A percentile compares a stretch with the other conserved stretches of the same genome.
phyloP scores from a whole-genome alignment of 495 filamentous ascomycete genomes.

The Daldinia caldariorum region DNA sequence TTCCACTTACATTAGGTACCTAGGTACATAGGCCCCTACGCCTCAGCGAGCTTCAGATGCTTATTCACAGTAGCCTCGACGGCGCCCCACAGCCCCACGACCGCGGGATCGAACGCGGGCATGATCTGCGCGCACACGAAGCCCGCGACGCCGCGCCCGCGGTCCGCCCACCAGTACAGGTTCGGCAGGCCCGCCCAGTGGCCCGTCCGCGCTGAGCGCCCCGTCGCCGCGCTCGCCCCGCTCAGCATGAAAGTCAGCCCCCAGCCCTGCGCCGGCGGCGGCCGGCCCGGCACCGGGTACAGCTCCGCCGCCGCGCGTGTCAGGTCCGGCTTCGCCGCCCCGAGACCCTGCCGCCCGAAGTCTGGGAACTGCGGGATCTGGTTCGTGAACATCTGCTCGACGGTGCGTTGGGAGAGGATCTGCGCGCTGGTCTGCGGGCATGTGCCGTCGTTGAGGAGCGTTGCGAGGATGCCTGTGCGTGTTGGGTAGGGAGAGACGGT shows the following conservation, averaged over 20 bases:
- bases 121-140: slow-evolving; percentile 67
- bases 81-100: slow-evolving; percentile 52
- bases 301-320: slow-evolving; percentile 57
- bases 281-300: slow-evolving; percentile 60
- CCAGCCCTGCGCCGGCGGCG: slow-evolving; percentile 67
- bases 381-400: slow-evolving; percentile 69
- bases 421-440: slow-evolving; percentile 57
- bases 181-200: slow-evolving; percentile 73
- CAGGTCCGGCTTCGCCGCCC: slow-evolving; percentile 62
- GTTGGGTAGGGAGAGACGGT: no score
- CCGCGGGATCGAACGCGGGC: slow-evolving; percentile 61
- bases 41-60: slow-evolving; percentile 8
- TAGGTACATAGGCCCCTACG: no score
- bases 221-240: slow-evolving; percentile 54
- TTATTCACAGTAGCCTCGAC: slow-evolving; percentile 53
- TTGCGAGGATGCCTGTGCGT: slow-evolving; percentile 47
- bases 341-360: slow-evolving; percentile 56
- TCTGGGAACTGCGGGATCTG: slow-evolving; percentile 66
- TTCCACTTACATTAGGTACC: no score
- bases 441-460: slow-evolving; percentile 62
- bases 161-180: slow-evolving; percentile 69
- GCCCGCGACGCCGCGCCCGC: slow-evolving; percentile 66
- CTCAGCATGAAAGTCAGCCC: slow-evolving; percentile 66
- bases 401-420: slow-evolving; percentile 61
- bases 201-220: no score